Evolutionary conservation across 106 monocot species (phyloP).

Genomic region (Apostasia shenzhenica): DNA sequence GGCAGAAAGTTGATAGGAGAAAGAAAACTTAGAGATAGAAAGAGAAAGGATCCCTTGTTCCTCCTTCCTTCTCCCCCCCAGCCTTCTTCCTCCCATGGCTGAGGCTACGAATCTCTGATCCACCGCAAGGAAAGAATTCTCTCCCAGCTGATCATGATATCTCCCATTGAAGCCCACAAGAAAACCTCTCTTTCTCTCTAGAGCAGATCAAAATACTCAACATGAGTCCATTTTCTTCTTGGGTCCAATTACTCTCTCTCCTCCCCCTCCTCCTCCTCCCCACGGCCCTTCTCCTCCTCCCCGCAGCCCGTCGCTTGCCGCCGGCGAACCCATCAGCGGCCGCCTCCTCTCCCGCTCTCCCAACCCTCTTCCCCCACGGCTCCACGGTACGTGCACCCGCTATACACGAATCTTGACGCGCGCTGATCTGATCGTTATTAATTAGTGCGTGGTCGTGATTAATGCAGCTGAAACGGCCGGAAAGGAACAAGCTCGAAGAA

Average conservation of each 20-base stretch:
- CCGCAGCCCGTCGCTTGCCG: not conserved
- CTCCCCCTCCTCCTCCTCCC: constrained; percentile 9
- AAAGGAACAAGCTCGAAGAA: not conserved
- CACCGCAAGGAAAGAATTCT: too few species aligned
- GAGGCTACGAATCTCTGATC: too few species aligned
- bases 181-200: too few species aligned
- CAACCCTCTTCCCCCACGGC: not conserved
- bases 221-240: not conserved
- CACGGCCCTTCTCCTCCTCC: constrained; percentile 4
- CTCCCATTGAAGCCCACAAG: too few species aligned
- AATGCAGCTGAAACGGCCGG: not conserved
- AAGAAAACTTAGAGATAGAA: not conserved
- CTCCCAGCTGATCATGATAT: too few species aligned
- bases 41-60: not conserved
- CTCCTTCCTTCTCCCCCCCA: too few species aligned
- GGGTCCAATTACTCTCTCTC: not conserved
- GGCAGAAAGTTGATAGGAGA: too few species aligned
- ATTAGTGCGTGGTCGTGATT: not conserved
- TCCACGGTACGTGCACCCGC: not conserved
- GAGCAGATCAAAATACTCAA: too few species aligned
- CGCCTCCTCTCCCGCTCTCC: not conserved
- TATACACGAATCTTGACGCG: not conserved
- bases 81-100: too few species aligned
- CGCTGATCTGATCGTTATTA: not conserved
- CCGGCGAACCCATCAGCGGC: too few species aligned